phyloP scores from a whole-genome alignment of 192 early-diverging fungal genomes.

The Coemansia sp. region DNA sequence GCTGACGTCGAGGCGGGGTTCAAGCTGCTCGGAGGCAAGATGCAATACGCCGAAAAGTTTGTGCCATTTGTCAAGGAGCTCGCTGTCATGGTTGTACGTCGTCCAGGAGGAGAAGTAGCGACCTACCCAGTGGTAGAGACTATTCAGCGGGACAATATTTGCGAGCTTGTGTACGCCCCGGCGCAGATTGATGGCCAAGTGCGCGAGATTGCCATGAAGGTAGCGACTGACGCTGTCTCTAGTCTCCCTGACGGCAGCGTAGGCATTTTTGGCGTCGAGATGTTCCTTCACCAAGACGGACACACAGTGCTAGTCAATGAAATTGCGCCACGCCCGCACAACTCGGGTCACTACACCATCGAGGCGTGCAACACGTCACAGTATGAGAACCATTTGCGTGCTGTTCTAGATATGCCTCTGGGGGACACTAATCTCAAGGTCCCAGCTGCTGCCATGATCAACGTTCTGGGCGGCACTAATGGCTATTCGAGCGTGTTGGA shows the following conservation, averaged over 20 bases:
- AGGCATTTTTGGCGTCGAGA: slow-evolving; percentile 97
- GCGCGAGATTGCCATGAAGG: slow-evolving; percentile 64
- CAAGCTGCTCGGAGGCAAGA: slow-evolving; percentile 51
- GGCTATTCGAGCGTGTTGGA: slow-evolving; percentile 63
- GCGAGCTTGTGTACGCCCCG: slow-evolving; percentile 93
- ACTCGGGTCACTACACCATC: slow-evolving; percentile 98
- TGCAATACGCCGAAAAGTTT: slow-evolving; percentile 94
- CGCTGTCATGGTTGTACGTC: slow-evolving; percentile 96
- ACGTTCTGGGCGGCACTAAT: slow-evolving; percentile 78
- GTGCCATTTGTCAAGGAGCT: slow-evolving; percentile 90
- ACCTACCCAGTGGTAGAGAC: slow-evolving; percentile 97
- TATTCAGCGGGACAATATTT: slow-evolving; percentile 94
- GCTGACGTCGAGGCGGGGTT: slow-evolving; percentile 60
- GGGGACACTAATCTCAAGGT: slow-evolving; percentile 88
- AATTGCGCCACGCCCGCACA: slow-evolving; percentile 98
- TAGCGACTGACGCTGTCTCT: slow-evolving; percentile 82
- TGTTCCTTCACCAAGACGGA: slow-evolving; percentile 91
- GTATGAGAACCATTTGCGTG: slow-evolving; percentile 92
- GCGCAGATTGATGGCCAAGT: slow-evolving; percentile 91
- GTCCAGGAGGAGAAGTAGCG: slow-evolving; percentile 57
- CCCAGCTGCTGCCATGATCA: slow-evolving; percentile 90
- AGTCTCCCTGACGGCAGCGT: slow-evolving; percentile 70
- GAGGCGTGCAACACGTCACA: slow-evolving; percentile 98
- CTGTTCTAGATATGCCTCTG: slow-evolving; percentile 87
- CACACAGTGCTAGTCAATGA: slow-evolving; percentile 86